Base-by-base conservation (phyloP, 192 early-diverging fungal genomes). In the Phycomyces nitens region DNA sequence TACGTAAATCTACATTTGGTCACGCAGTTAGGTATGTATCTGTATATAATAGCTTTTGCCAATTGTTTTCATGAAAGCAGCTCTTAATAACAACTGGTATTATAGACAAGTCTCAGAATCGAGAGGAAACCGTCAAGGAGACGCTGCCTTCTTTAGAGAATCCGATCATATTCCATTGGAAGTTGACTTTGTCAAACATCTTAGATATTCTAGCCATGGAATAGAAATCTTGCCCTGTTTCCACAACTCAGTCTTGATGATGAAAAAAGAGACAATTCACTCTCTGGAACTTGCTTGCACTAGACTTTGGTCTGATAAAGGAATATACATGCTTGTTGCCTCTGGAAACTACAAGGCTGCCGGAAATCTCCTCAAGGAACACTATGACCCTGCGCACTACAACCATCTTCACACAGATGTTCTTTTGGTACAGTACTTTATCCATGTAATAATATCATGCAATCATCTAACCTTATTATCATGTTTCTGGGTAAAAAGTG, bases 71-170 rank as follows among this genome's bases (percentile, higher is more conserved):
- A 49, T 23, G 22, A n/a, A n/a, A n/a, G 29, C 43, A 27, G 47
- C 43, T 21, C 53, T 24, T 27, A 21, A 16, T 40, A 11, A 9
- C 14, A 11, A n/a, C 34, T 27, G 8, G 11, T 24, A 54, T 52
- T 43, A 1, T 66, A 70, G 77, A 58, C 27, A 62, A 22, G 81
- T 84, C 0, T 73, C 83, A 57, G 75, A 84, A 23, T 83, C 83
- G 2, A 76, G 83, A 50, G 83, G 83, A 21, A 84, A 84, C 53
- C 56, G 81, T 1, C 65, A 77, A 58, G 83, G 83, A 27, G 77
- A 84, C 57, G 64, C 68, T 24, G 74, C 73, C 1, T 80, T 70
- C 41, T 63, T 61, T 34, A 29, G 16, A 16, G 29, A 51, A 2
- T 15, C 41, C 29, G 16, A 18, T 6, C 3, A 53, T 53, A n/a